Percentiles rank a stretch among this genome's conserved stretches.
Evolutionary conservation across 805 yeast species (phyloP).

Genomic region (Cyberlindnera lachancei): DNA sequence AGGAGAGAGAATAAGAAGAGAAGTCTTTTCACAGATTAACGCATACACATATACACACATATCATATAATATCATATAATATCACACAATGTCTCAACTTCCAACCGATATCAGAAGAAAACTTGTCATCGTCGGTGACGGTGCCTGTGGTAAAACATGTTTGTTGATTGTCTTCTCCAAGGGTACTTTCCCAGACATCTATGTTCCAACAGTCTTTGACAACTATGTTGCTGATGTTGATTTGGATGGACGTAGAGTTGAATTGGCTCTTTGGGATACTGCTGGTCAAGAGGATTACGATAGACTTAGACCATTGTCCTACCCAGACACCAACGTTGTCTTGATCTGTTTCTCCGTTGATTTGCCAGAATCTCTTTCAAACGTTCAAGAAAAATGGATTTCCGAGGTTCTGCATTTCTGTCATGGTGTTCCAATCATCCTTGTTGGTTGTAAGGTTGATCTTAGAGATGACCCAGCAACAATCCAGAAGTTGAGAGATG

Average conservation of each 20-base stretch:
- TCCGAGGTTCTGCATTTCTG: slow-evolving; percentile 91
- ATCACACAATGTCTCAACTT: slow-evolving; percentile 19
- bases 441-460: slow-evolving; percentile 90
- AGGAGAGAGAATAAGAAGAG: no score
- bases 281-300: slow-evolving; percentile 98
- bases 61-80: background rate
- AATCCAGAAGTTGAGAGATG: slow-evolving; percentile 64
- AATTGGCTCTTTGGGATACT: slow-evolving; percentile 95
- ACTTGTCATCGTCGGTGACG: slow-evolving; percentile 93
- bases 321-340: slow-evolving; percentile 89
- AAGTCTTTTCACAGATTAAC: no score
- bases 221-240: slow-evolving; percentile 97
- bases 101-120: slow-evolving; percentile 50
- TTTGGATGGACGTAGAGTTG: slow-evolving; percentile 85
- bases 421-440: slow-evolving; percentile 86
- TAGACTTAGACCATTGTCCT: slow-evolving; percentile 83
- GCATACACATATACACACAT: background rate
- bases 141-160: slow-evolving; percentile 97
- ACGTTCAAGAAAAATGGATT: slow-evolving; percentile 94
- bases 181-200: slow-evolving; percentile 89
- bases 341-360: slow-evolving; percentile 88
- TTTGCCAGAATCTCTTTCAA: slow-evolving; percentile 85
- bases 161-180: slow-evolving; percentile 77
- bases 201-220: slow-evolving; percentile 95
- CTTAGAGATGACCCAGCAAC: slow-evolving; percentile 77